Evolutionary conservation across 495 filamentous ascomycete species (phyloP).

Genomic region (Apiosordaria backusii): DNA sequence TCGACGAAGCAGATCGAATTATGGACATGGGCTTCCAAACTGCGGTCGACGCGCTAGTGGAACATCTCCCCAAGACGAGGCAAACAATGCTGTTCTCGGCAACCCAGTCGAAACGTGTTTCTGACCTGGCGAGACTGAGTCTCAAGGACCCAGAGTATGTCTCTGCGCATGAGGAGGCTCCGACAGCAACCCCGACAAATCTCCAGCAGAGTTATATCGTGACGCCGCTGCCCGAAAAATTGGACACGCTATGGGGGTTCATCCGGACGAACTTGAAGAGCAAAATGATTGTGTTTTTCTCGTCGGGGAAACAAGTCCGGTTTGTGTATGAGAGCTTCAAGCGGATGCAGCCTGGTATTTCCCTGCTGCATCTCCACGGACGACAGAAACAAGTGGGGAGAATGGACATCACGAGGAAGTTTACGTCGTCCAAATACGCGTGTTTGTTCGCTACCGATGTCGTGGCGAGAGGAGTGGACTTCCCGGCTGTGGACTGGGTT

Average conservation of each 20-base stretch:
- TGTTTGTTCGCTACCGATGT: conserved; percentile 96
- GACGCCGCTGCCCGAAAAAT: conserved; percentile 77
- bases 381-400: conserved; percentile 88
- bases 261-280: conserved; percentile 80
- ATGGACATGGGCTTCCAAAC: conserved; percentile 97
- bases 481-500: conserved; percentile 97
- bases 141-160: conserved; percentile 91
- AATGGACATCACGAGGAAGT: conserved; percentile 78
- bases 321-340: conserved; percentile 93
- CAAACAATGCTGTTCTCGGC: conserved; percentile 96
- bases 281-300: conserved; percentile 92
- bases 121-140: conserved; percentile 83
- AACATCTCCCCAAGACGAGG: conserved; percentile 79
- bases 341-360: conserved; percentile 90
- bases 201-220: conserved; percentile 90
- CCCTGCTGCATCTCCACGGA: conserved; percentile 91
- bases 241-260: conserved; percentile 90
- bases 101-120: conserved; percentile 91
- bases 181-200: conserved; percentile 74
- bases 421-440: conserved; percentile 69
- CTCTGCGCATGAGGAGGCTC: conserved; percentile 80
- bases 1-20: conserved; percentile 96
- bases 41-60: conserved; percentile 87
- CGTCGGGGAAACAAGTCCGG: conserved; percentile 91
- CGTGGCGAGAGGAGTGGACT: conserved; percentile 88